Evolutionary conservation across 1,284 basidiomycete species (phyloP), one percentile per base, ranked within the genome.

Genomic region (Trichosporon ovoides): DNA sequence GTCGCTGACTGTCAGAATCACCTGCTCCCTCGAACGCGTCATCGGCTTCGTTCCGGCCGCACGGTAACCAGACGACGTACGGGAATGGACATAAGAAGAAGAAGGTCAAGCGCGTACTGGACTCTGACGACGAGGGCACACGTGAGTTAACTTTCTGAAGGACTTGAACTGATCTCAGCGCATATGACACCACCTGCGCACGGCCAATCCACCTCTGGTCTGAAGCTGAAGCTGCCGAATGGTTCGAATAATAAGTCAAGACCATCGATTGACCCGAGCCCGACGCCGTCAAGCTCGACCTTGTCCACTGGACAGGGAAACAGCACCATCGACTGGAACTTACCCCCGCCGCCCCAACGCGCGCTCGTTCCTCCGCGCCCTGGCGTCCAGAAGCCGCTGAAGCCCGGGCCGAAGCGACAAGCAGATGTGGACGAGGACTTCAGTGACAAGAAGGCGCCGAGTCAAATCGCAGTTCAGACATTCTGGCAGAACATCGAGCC

Each of bases 401-500:
- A 83, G 60, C 82, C 89, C 5, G 87, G 87, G 4, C 90, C 91
- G 3, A 87, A 86, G 70, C 87, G 84, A 63, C 85, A 91, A 48
- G 84, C 81, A 11, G 87, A 92, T 53, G 91, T 95, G 19, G 82
- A 73, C 58, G 89, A 91, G 58, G 91, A 95, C 75, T 94, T 91
- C 69, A 91, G 87, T 70, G 88, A 88, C 73, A 79, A 82, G 35
- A 93, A 91, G 75, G 72, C 76, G 18, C 84, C 83, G 50, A 77
- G 82, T 14, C 91, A 81, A 62, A 75, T 79, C 18, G 68, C 74
- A n/a, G 76, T 77, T 54, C 66, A 73, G 40, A 90, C 89, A 1
- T 95, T 94, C 71, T 91, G 91, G 75, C 80, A 85, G 34, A 87
- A 85, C 68, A 83, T 93, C 49, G 91, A 95, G 69, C 87, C 89